Conservation (phyloP, 192 early-diverging fungal species). For the Mortierella claussenii region DNA sequence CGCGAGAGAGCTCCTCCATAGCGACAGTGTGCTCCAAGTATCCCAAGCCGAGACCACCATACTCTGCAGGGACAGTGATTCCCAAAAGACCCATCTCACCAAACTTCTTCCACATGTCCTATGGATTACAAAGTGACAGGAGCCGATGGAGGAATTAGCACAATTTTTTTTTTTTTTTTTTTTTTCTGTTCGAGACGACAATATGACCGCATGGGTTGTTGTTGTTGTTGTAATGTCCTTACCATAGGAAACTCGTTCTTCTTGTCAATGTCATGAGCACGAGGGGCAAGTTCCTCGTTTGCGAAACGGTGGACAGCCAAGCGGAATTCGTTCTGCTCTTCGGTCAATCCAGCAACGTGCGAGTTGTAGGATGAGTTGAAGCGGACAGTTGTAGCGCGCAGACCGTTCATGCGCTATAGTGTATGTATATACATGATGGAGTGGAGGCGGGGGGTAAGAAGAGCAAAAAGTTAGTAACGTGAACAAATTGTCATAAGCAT, state of each 20-base stretch:
- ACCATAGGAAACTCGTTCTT: constrained; percentile 89
- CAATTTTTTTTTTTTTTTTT: too few species aligned
- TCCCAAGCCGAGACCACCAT: constrained; percentile 90
- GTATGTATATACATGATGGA: too few species aligned
- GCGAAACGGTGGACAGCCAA: constrained; percentile 79
- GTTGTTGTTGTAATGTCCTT: too few species aligned
- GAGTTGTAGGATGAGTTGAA: constrained; percentile 70
- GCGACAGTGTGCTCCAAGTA: constrained; percentile 91
- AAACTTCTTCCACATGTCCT: constrained; percentile 97
- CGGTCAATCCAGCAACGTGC: constrained; percentile 79
- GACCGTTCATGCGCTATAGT: constrained; percentile 28
- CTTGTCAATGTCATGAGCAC: constrained; percentile 85
- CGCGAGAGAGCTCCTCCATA: constrained; percentile 94
- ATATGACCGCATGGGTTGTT: too few species aligned
- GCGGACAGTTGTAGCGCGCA: constrained; percentile 33
- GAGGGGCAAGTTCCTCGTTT: constrained; percentile 82
- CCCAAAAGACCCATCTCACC: constrained; percentile 96
- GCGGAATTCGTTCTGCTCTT: constrained; percentile 80
- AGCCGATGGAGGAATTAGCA: too few species aligned
- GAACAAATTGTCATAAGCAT: too few species aligned
- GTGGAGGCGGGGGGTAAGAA: background rate
- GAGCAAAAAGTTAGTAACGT: background rate
- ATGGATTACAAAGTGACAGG: too few species aligned
- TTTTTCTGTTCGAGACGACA: too few species aligned
- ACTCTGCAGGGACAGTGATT: constrained; percentile 87